Evolutionary conservation across 164 flowering plant genomes (phyloP), one percentile per base, ranked within the genome.

Genomic region (Dillenia turbinata): DNA sequence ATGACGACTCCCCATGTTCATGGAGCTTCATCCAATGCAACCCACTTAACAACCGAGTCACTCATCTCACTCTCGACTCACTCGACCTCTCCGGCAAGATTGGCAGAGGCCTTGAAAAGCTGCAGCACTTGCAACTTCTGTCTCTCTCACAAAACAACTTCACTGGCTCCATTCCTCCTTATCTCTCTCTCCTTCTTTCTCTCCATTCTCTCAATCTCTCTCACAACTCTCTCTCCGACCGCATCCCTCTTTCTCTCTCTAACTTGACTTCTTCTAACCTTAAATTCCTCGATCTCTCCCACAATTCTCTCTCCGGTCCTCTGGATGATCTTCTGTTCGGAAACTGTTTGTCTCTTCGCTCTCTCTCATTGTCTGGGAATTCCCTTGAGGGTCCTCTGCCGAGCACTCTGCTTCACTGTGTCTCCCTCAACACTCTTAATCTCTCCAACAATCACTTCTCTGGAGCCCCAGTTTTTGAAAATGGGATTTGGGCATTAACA

Each of bases 1-100:
- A 92, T 56, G 95, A 89, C 52, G 62, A 72, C 51, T 73, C 80
- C n/a, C 93, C 98, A 9, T 92, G 98, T 66, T 77, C 92, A 0
- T 92, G 98, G 98, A 59, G 59, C 1, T 78, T 61, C 76, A 62
- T 92, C 0, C 47, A 66, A 3, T 92, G 98, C 72, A 75, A 84
- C 59, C 84, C 85, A 0, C 14, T n/a, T n/a, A 73, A 57, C 12
- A 75, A 80, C 13, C 68, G 87, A 16, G 95, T 92, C 60, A 44
- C 82, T 10, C 68, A 75, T 6, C 15, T 92, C 3, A 72, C 73
- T 0, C 84, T 88, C 11, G 85, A 87, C 15, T 77, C 84, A 9
- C 59, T 91, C 44, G 70, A 79, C 24, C 65, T 91, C 12, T 84
- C 93, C 0, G 97, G 97, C 10, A 85, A 81, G 68, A 75, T 91